Evolutionary conservation across 225 moss, liverwort and hornwort species (phyloP).

Genomic region (Neckera pumila): DNA sequence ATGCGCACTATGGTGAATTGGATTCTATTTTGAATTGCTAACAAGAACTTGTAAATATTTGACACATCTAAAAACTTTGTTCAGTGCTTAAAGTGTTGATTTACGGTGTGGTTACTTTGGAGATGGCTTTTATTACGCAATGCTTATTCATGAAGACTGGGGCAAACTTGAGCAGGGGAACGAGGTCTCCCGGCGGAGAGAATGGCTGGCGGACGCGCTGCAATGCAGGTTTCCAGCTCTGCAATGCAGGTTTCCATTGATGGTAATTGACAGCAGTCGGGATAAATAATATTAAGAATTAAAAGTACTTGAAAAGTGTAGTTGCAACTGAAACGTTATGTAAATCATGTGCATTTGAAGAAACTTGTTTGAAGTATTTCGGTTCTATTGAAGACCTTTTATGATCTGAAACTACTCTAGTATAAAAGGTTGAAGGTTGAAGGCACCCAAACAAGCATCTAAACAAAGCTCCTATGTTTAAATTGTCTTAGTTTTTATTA

Average conservation of each 20-base stretch:
- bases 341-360: conserved; percentile 8
- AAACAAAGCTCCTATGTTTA: not conserved
- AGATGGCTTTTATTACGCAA: not conserved
- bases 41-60: not conserved
- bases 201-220: conserved; percentile 86
- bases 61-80: not conserved
- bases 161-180: conserved; percentile 53
- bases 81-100: not conserved
- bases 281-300: not conserved
- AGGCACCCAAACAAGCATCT: not conserved
- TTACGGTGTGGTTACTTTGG: not conserved
- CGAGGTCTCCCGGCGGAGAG: conserved; percentile 76
- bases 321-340: not conserved
- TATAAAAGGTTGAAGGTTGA: not conserved
- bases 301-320: not conserved
- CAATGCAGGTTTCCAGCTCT: conserved; percentile 37
- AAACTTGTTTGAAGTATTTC: not conserved
- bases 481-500: not conserved
- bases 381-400: not conserved
- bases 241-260: conserved; percentile 44
- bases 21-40: not conserved
- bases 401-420: too few relatives aligned
- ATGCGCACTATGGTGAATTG: not conserved
- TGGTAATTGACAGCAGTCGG: not conserved
- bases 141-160: not conserved